Conservation (phyloP, 228 moss, liverwort and hornwort genomes). For the Sphagnum magellanicum region DNA sequence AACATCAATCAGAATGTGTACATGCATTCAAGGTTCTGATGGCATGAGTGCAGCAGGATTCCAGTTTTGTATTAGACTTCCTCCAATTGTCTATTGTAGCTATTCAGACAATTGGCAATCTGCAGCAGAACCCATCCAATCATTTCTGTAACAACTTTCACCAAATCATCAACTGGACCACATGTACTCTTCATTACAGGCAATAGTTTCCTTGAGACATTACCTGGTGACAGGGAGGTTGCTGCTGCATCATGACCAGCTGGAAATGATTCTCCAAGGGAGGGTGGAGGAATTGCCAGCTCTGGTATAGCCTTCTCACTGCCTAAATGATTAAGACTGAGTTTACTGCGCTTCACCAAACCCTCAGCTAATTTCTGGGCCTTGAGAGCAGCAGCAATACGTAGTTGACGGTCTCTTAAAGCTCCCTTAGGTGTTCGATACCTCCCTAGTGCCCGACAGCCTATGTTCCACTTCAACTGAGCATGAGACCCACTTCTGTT, state of each 20-base stretch:
- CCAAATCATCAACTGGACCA: background rate
- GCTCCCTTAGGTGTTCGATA: slow-evolving; percentile 75
- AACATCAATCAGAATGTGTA: background rate
- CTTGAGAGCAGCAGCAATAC: slow-evolving; percentile 71
- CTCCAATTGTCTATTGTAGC: background rate
- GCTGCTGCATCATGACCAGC: slow-evolving; percentile 23
- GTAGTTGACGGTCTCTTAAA: slow-evolving; percentile 63
- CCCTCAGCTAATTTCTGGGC: slow-evolving; percentile 54
- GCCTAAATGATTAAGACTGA: slow-evolving; percentile 18
- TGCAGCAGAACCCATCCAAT: background rate
- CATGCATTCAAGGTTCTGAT: slow-evolving; percentile 13
- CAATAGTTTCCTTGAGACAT: slow-evolving; percentile 4
- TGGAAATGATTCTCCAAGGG: slow-evolving; percentile 23
- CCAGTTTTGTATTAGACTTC: too few species aligned
- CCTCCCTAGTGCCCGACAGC: slow-evolving; percentile 54
- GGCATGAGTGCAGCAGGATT: background rate
- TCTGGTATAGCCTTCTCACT: slow-evolving; percentile 5
- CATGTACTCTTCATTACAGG: background rate
- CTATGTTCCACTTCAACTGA: slow-evolving; percentile 87
- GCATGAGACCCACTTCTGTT: slow-evolving; percentile 53
- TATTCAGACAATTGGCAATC: background rate
- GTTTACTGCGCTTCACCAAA: slow-evolving; percentile 43
- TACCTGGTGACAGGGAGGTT: slow-evolving; percentile 30
- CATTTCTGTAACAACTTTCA: background rate
- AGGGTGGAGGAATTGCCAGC: slow-evolving; percentile 7